Evolutionary conservation across 2,329 filamentous ascomycete genomes (phyloP), one percentile per base, ranked within the genome.

Genomic region (Didymella exigua): DNA sequence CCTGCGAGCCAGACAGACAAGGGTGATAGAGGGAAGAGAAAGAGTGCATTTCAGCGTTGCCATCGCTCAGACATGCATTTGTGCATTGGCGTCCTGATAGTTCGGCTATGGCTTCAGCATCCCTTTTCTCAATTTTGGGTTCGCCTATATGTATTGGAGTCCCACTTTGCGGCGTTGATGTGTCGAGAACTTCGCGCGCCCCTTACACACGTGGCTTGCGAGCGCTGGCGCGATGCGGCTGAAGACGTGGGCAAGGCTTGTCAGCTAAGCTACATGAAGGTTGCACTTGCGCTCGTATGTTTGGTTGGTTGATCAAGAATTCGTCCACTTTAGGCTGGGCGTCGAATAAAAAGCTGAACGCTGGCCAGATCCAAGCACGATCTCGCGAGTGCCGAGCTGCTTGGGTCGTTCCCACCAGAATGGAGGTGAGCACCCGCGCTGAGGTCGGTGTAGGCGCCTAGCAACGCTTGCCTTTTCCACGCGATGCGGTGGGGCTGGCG

Each of bases 151-250:
- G 45, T 49, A 54, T 49, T 41, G 52, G 14, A 36, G 40, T 46
- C 44, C 52, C 46, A 49, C 49, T 47, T 37, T 10, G 33, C 24
- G 10, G 21, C 41, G 38, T 45, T 45, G 45, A 44, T 40, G 40
- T 27, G 40, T 44, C n/a, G 27, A 21, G 5, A 26, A 40, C 5
- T n/a, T 54, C 51, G 51, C 51, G 51, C 51, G 40, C 51, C 10
- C 51, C 51, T 38, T 49, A 43, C 33, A 34, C 51, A 33, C 38
- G 45, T 54, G 51, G 51, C 51, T 54, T 54, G 31, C 36, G 21
- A n/a, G 36, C 36, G 36, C 36, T 14, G 36, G 36, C 27, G 43
- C 5, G 27, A 36, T 44, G 34, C 49, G 51, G 45, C 51, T 49
- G 45, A 54, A 36, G 29, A 27, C 26, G 19, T 44, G 8, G 11